Base-by-base conservation (phyloP, 257 asterid species). In the Apocynum venetum region DNA sequence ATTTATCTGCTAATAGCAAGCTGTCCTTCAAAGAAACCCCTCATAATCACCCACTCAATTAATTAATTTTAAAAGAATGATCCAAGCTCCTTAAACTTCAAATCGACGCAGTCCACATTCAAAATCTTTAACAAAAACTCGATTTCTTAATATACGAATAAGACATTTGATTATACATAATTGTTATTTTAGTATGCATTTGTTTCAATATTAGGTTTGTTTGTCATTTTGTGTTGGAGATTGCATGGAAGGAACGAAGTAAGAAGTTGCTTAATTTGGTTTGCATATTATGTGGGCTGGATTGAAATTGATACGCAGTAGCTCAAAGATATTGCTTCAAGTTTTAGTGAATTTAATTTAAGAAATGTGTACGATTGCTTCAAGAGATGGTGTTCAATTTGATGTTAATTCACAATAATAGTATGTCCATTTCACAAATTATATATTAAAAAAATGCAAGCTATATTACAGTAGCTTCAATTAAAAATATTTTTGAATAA, bases 21-120 rank as follows among this genome's bases (percentile, higher is more conserved):
- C 77, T 63, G 69, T 72, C 71, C 44, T 36, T n/a, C 77, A 36
- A 81, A 55, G 20, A 55, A 55, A 72, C 46, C 61, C 3, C 0
- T 25, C 41, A 43, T 25, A 25, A 25, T 5, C 13, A 19, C 72
- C 47, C 31, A 66, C 51, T 66, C 55, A 63, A 40, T 78, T 51
- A 49, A 76, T 40, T 79, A 15, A 51, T n/a, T 55, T 43, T 71
- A 25, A n/a, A 8, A 5, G 20, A 48, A 59, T 31, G 47, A 3
- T 25, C 44, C 73, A 15, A 31, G 7, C 46, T 53, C n/a, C 38
- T 15, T 14, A 53, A 53, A 56, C 63, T 56, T 56, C 35, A 19
- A 55, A 0, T 11, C 61, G 31, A 17, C 3, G 61, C 61, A 15
- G 61, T 6, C 61, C 2, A 17, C 3, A 17, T 53, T 46, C 0